phyloP scores from a whole-genome alignment of 1,139 yeast species.

The Yamadazyma membranifaciens region DNA sequence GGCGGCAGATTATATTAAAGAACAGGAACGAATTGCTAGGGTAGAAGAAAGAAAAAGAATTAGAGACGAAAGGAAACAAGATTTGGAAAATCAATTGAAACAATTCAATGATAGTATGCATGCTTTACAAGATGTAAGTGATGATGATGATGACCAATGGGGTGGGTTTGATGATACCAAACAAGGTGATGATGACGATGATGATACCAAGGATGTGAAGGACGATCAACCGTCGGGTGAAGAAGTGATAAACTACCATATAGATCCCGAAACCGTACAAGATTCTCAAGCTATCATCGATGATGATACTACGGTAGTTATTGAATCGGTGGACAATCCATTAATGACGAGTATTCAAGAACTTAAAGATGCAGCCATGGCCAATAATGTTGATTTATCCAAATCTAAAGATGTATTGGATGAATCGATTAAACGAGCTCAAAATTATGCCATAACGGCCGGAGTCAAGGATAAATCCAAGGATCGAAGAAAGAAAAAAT shows the following conservation, averaged over 20 bases:
- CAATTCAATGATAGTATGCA: conserved; percentile 56
- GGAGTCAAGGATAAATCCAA: conserved; percentile 47
- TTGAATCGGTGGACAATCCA: conserved; percentile 54
- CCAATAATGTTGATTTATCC: conserved; percentile 62
- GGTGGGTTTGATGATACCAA: conserved; percentile 31
- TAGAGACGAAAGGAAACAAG: conserved; percentile 67
- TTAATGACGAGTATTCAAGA: conserved; percentile 29
- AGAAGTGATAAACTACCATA: conserved; percentile 31
- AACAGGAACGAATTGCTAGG: conserved; percentile 68
- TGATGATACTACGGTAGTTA: conserved; percentile 62
- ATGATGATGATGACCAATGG: conserved; percentile 43
- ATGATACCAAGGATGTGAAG: conserved; percentile 10
- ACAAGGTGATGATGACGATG: conserved; percentile 21
- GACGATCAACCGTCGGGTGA: too few species aligned
- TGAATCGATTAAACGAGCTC: conserved; percentile 65
- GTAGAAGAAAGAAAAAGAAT: conserved; percentile 74
- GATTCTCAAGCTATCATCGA: conserved; percentile 48
- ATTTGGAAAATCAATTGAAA: conserved; percentile 60
- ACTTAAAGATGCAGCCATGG: conserved; percentile 44
- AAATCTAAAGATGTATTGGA: conserved; percentile 61
- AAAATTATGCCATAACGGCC: conserved; percentile 66
- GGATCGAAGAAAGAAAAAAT: conserved; percentile 55
- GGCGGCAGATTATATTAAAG: conserved; percentile 72
- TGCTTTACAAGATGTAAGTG: conserved; percentile 34
- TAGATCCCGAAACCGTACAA: conserved; percentile 37